phyloP scores from a whole-genome alignment of 2,329 filamentous ascomycete genomes.

The Penicillium psychrosexuale region DNA sequence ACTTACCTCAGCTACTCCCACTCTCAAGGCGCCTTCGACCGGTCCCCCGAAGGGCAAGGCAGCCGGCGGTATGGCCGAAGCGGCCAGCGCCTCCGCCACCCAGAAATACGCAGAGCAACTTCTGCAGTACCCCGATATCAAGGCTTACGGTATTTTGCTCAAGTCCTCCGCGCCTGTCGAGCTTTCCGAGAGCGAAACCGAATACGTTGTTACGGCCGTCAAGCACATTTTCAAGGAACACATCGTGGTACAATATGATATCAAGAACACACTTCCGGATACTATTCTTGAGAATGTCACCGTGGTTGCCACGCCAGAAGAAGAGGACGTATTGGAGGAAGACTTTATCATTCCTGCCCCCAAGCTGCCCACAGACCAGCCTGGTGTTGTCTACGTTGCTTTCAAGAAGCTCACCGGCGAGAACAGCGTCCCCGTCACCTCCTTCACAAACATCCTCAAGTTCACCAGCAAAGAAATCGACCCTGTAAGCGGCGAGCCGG shows the following conservation, averaged over 20 bases:
- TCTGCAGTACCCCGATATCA: slow-evolving; percentile 84
- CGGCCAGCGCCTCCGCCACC: slow-evolving; percentile 72
- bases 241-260: slow-evolving; percentile 90
- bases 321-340: slow-evolving; percentile 73
- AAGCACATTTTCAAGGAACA: slow-evolving; percentile 99
- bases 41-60: slow-evolving; percentile 69
- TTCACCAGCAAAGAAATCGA: slow-evolving; percentile 99
- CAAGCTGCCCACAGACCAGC: slow-evolving; percentile 76
- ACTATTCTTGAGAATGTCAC: slow-evolving; percentile 89
- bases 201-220: slow-evolving; percentile 89
- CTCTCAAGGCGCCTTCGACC: slow-evolving; percentile 85
- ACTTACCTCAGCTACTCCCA: slow-evolving; percentile 86
- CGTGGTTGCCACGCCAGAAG: slow-evolving; percentile 72
- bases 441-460: slow-evolving; percentile 89
- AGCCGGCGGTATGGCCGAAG: slow-evolving; percentile 64
- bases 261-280: slow-evolving; percentile 94
- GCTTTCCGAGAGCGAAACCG: slow-evolving; percentile 93
- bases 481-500: slow-evolving; percentile 85
- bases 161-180: slow-evolving; percentile 85
- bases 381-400: slow-evolving; percentile 90
- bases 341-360: slow-evolving; percentile 91
- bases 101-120: slow-evolving; percentile 89
- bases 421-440: slow-evolving; percentile 70
- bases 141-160: slow-evolving; percentile 82
- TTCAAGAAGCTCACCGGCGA: slow-evolving; percentile 82